Evolutionary conservation across 2,329 filamentous ascomycete species (phyloP).

Genomic region (Trichoderma sp.): DNA sequence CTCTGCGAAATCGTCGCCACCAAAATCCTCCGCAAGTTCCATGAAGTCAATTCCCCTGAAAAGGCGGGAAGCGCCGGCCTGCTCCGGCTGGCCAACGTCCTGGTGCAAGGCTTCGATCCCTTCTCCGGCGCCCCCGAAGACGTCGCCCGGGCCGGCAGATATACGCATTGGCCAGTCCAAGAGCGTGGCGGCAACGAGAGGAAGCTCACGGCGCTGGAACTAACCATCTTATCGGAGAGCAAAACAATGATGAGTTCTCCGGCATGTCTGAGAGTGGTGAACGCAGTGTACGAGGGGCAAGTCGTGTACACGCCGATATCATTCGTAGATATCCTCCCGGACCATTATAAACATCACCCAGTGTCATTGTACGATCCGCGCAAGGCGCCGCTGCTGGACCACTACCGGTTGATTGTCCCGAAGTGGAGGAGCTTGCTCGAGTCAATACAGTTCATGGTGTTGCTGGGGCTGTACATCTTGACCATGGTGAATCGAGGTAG

Average conservation of each 20-base stretch:
- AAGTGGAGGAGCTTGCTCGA: constrained; percentile 66
- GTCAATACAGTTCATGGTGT: constrained; percentile 61
- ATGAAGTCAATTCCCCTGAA: constrained; percentile 57
- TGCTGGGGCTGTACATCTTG: constrained; percentile 61
- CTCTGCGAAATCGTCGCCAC: constrained; percentile 68
- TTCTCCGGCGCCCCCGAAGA: constrained; percentile 66
- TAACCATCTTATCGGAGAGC: constrained; percentile 69
- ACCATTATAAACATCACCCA: constrained; percentile 69
- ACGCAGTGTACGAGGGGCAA: constrained; percentile 66
- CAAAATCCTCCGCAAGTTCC: constrained; percentile 63
- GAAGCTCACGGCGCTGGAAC: constrained; percentile 66
- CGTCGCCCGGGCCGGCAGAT: constrained; percentile 49
- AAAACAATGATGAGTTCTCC: constrained; percentile 65
- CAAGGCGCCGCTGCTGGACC: constrained; percentile 64
- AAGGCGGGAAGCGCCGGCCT: constrained; percentile 55
- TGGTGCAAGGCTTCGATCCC: constrained; percentile 69
- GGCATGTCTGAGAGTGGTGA: constrained; percentile 67
- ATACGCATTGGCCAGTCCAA: constrained; percentile 41
- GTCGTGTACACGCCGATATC: constrained; percentile 69
- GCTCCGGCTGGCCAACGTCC: constrained; percentile 63
- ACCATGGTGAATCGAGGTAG: constrained; percentile 60
- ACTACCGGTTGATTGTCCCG: constrained; percentile 70
- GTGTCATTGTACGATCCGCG: constrained; percentile 69
- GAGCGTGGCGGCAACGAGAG: constrained; percentile 43
- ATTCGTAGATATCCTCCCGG: constrained; percentile 70